Evolutionary conservation across 352 stramenopile species (phyloP).

Genomic region (Phytophthora chlamydospora): DNA sequence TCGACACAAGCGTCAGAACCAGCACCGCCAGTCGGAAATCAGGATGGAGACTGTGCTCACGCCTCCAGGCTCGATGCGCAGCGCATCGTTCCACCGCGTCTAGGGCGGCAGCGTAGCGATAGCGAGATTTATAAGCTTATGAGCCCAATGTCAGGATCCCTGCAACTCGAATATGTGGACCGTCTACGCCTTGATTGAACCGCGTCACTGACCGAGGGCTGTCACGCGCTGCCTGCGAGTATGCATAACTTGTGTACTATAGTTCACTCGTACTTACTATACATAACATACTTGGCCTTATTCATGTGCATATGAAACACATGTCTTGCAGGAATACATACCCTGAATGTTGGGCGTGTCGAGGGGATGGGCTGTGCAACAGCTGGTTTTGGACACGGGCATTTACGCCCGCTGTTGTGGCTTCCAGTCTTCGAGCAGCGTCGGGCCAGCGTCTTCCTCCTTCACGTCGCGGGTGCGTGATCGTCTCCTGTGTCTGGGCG

Average conservation of each 20-base stretch:
- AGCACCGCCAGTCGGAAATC: background rate
- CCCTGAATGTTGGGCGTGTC: constrained; percentile 4
- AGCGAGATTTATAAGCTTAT: too few relatives aligned
- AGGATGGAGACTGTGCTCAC: constrained; percentile 15
- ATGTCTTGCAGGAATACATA: background rate
- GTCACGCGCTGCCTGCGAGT: background rate
- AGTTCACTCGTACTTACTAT: too few relatives aligned
- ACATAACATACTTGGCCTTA: background rate
- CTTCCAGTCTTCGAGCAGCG: constrained; percentile 1
- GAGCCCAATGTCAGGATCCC: too few relatives aligned
- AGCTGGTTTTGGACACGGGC: constrained; percentile 32
- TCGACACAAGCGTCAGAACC: constrained; percentile 22
- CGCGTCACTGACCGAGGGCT: too few relatives aligned
- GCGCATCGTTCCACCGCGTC: constrained; percentile 24
- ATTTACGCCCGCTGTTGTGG: constrained; percentile 22
- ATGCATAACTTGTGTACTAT: background rate
- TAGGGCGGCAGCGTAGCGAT: background rate
- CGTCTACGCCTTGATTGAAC: too few relatives aligned
- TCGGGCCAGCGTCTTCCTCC: background rate
- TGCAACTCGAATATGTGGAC: too few relatives aligned
- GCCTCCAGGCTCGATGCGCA: constrained; percentile 10
- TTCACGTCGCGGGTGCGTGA: background rate
- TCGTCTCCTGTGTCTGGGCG: background rate
- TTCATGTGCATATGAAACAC: background rate
- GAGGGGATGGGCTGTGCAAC: constrained; percentile 18